A percentile compares a stretch with the other conserved stretches of the same genome.
These are phyloP conservation scores for Saccharomyces hybrid DNA, from an alignment of 1,139 yeast genomes.

Conservation along the genomic window DNA sequence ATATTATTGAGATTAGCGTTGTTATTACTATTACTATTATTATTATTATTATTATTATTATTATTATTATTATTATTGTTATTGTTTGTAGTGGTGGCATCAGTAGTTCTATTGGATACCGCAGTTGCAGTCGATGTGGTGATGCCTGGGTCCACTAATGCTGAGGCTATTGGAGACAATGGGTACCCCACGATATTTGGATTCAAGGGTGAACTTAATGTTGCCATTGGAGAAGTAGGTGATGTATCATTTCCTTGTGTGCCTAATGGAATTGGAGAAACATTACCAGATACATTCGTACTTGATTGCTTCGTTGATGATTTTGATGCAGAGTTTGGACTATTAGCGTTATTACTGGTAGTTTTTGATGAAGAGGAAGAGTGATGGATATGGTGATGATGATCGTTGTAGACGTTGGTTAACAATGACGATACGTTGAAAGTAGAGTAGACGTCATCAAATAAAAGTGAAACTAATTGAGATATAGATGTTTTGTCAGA, in stretches of 20 bases:
- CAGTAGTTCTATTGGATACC: neutral
- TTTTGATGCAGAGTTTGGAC: neutral
- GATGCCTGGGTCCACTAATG: neutral
- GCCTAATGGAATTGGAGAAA: neutral
- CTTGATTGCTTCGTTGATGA: neutral
- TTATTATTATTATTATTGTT: neutral
- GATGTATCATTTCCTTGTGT: neutral
- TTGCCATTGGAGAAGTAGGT: neutral
- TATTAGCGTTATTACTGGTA: neutral
- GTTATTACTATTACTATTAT: neutral
- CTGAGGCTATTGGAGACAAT: neutral
- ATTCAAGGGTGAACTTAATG: neutral
- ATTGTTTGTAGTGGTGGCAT: neutral
- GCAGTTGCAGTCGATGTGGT: constrained; percentile 2
- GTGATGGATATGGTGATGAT: neutral
- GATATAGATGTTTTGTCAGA: constrained; percentile 4
- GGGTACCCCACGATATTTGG: neutral
- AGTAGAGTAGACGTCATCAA: constrained; percentile 21
- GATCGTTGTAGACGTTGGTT: constrained; percentile 8
- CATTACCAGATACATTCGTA: neutral
- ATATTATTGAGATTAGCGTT: neutral
- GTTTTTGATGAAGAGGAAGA: neutral
- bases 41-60: neutral
- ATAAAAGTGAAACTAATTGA: constrained; percentile 13
- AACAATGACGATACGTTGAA: constrained; percentile 19